Evolutionary conservation across 306 rosid genomes (phyloP), one percentile per base, ranked within the genome.

Genomic region (Dicorynia guianensis): DNA sequence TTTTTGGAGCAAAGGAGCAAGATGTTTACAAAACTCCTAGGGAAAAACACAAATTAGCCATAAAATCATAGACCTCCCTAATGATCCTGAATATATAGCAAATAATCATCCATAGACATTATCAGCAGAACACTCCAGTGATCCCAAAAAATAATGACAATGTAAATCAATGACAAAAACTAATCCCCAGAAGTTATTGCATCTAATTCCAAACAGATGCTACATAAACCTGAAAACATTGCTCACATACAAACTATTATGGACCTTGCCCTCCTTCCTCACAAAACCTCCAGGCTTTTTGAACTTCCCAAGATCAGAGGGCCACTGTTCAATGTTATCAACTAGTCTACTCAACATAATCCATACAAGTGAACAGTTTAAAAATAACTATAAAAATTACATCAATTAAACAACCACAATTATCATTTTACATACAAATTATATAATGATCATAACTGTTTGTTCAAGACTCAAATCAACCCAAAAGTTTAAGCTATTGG

Each of bases 11-110:
- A 39, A 48, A 34, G 67, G 78, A 49, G 62, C 19, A 67, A 65
- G 59, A 72, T 54, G 39, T 19, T 53, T 17, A 56, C 18, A 53
- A 40, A 62, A 17, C 82, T 71, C 20, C 55, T 7, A 72, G n/a
- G 54, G 48, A 19, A 79, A 64, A 52, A 55, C 15, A 63, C 74
- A 64, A 63, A 54, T 71, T 44, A 55, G 30, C 34, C 35, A 71
- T 40, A 34, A 73, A 67, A 67, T 36, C 61, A 53, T 40, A 61
- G 4, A 46, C 66, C 64, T 61, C 35, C 52, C 44, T 61, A 60
- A 25, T 47, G 0, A 44, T 57, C 13, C 0, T 42, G 6, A 47
- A 48, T 50, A 40, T 25, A 25, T 38, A 63, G n/a, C 70, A 69
- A 66, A 60, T 62, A 57, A 38, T 69, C 34, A 38, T 43, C 50